Evolutionary conservation across 2,329 filamentous ascomycete species (phyloP), one percentile per base, ranked within the genome.

Genomic region (Podosphaera xanthii): DNA sequence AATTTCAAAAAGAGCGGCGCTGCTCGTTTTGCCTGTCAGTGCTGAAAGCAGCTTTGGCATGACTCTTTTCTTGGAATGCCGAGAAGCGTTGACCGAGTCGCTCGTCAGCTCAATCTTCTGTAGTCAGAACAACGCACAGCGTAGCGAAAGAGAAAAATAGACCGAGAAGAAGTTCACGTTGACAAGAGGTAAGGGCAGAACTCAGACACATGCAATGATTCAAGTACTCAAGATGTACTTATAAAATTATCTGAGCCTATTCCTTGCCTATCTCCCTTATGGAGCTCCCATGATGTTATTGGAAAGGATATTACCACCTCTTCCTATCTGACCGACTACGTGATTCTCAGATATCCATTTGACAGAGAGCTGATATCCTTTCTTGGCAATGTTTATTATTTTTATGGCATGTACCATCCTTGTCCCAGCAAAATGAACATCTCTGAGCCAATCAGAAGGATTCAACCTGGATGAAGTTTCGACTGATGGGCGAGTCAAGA

Each of bases 1-100:
- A 58, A 71, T 70, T 59, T 71, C 69, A 58, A 71, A 71, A 22
- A 71, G 65, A 49, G 68, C 67, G 33, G 67, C 68, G 60, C 64
- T 66, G 59, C 64, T 63, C n/a, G 33, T 35, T 35, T 55, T 55
- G 12, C 53, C 53, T 4, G 53, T 55, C 4, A 55, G n/a, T 22
- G 53, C 53, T 5, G 53, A 55, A 8, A 55, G 9, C 22, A 55
- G 30, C 9, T 55, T 55, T 12, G 53, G 53, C 53, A 55, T 55
- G 34, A 4, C 30, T 52, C 22, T 31, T 52, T 2, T 52, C 33
- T 52, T 12, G 40, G 40, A 22, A 22, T 22, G 22, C 22, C 22
- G 22, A 22, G 22, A 22, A 22, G 22, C 22, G 22, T 22, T 22
- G 22, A 22, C 22, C 22, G 10, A 44, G 10, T 44, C 40, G 5